Conservation (phyloP, 768 basidiomycete species). For the Glaciozyma antarctica region DNA sequence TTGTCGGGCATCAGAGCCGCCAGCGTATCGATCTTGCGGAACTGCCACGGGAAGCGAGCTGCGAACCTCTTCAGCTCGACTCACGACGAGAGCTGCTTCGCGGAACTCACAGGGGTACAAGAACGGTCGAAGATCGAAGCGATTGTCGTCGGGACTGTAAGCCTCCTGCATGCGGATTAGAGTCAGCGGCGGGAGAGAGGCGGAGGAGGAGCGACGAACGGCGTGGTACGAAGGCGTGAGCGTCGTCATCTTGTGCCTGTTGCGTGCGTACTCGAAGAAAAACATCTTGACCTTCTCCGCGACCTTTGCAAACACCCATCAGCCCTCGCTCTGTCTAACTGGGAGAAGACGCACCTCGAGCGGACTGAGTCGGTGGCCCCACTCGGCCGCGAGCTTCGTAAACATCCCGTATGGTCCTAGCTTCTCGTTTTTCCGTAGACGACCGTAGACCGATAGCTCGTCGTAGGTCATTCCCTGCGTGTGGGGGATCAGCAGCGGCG, state of each 20-base stretch:
- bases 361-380: constrained; percentile 79
- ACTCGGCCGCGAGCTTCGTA: constrained; percentile 86
- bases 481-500: background rate
- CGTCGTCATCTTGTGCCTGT: constrained; percentile 95
- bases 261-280: constrained; percentile 92
- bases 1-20: constrained; percentile 18
- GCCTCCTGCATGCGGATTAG: constrained; percentile 55
- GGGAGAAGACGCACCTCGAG: constrained; percentile 50
- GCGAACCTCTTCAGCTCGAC: no score
- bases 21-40: constrained; percentile 73
- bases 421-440: constrained; percentile 90
- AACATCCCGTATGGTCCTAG: constrained; percentile 97
- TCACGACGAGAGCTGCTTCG: no score
- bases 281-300: constrained; percentile 95
- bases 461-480: constrained; percentile 83
- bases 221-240: constrained; percentile 89
- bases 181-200: background rate
- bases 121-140: constrained; percentile 92
- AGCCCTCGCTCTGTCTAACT: background rate
- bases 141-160: constrained; percentile 62
- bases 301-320: constrained; percentile 61
- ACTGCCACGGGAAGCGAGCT: constrained; percentile 88
- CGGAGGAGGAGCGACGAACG: constrained; percentile 43
- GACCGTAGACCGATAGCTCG: constrained; percentile 87
- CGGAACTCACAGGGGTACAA: constrained; percentile 56